These are phyloP conservation scores for Wickerhamomyces bovis DNA, from an alignment of 805 yeast genomes.

Conservation along the genomic window DNA sequence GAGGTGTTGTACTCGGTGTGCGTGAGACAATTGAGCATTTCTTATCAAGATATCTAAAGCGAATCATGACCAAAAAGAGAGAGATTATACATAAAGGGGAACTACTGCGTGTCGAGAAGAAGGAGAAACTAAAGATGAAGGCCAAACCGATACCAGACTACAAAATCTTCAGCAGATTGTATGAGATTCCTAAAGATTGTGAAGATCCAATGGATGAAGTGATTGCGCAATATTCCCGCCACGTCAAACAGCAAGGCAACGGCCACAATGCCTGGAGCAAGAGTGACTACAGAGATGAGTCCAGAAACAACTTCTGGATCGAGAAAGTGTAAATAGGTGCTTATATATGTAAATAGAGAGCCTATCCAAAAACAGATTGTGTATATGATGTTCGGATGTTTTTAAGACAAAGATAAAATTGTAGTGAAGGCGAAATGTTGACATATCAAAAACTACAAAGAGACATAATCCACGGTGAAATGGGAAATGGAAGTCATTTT, in stretches of 20 bases:
- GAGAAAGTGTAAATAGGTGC: conserved; percentile 22
- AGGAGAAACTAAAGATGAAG: conserved; percentile 15
- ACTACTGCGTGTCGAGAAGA: conserved; percentile 6
- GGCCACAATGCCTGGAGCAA: conserved; percentile 17
- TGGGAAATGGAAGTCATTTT: conserved; percentile 15
- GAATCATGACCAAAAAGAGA: conserved; percentile 26
- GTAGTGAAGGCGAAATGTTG: background rate
- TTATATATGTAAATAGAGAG: background rate
- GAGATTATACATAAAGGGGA: conserved; percentile 12
- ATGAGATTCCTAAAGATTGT: conserved; percentile 19
- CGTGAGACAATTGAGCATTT: conserved; percentile 46
- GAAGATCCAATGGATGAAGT: conserved; percentile 27
- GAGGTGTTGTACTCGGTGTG: conserved; percentile 46
- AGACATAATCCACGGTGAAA: background rate
- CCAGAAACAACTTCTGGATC: conserved; percentile 24
- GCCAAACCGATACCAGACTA: conserved; percentile 18
- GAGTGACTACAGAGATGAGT: conserved; percentile 15
- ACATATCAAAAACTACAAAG: background rate
- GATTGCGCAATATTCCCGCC: conserved; percentile 15
- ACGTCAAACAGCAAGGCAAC: conserved; percentile 19
- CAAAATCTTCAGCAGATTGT: conserved; percentile 21
- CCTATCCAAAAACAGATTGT: no score
- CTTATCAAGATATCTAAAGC: conserved; percentile 24
- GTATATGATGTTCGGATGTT: no score
- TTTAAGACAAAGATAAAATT: no score